Evolutionary conservation across 148 eudicot genomes (phyloP), one percentile per base, ranked within the genome.

Genomic region (Limonium bicolor): DNA sequence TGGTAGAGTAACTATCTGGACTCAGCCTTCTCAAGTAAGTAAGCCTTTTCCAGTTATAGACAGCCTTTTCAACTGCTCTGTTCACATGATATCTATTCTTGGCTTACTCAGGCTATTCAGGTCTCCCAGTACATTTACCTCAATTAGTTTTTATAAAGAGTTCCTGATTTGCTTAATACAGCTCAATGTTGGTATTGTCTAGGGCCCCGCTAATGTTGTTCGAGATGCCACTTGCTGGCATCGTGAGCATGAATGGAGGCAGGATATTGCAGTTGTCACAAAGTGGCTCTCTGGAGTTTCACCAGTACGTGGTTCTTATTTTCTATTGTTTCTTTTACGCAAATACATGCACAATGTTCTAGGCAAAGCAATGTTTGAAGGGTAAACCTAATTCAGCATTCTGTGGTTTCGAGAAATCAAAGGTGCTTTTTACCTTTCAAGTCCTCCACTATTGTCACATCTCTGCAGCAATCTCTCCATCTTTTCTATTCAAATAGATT

Each of bases 241-340:
- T 69, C 74, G 64, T 24, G 99, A 84, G 62, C 84, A 90, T 65
- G 99, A 90, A 60, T 90, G 99, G 99, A 76, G 82, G 51, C 99
- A 90, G 66, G 99, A 90, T 78, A 80, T 81, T 66, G 99, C 99
- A 48, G 99, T 90, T 71, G 80, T 75, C 51, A 90, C 99, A 12
- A 90, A 90, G 71, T 90, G 99, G 99, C 72, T 90, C 11, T 80
- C 99, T 19, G 99, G 99, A 51, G 67, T 70, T 46, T 77, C 99
- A 46, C 93, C 95, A 56, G 99, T 90, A 77, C 52, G 76, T 36
- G 26, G 20, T 32, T 51, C 16, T n/a, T n/a, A n/a, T n/a, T n/a
- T n/a, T n/a, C 11, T 28, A 16, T 21, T 36, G n/a, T 9, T 12
- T 17, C 41, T 13, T 49, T 29, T 17, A 11, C 5, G 19, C 19